A percentile compares a stretch with the other conserved stretches of the same genome.
Evolutionary conservation across 257 asterid genomes (phyloP).

Genomic region (Solanum sparsipilum): DNA sequence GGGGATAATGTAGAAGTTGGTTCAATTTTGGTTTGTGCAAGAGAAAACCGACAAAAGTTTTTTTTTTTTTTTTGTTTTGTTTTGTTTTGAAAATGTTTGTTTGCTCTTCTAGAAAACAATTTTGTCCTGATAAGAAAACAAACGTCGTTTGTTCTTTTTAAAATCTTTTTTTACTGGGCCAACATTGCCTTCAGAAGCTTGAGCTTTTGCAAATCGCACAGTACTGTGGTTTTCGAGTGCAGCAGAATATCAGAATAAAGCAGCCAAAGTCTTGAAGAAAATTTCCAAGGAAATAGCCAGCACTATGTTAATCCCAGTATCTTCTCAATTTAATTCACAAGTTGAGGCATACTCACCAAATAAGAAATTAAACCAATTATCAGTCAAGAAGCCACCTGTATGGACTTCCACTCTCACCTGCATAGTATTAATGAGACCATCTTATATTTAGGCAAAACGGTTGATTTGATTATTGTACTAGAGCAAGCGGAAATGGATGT

Average conservation of each 20-base stretch:
- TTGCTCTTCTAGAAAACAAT: not conserved
- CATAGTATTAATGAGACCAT: not conserved
- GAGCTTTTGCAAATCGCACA: not conserved
- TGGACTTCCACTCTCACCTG: not conserved
- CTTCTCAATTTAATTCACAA: not conserved
- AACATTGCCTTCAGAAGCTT: not conserved
- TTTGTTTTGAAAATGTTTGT: not conserved
- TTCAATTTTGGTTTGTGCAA: not conserved
- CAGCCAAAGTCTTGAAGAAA: not conserved
- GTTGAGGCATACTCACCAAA: not conserved
- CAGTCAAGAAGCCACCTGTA: not conserved
- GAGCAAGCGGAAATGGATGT: not conserved
- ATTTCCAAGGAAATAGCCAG: not conserved
- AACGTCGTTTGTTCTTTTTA: not conserved
- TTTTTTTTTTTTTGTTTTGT: not conserved
- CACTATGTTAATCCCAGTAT: not conserved
- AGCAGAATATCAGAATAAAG: not conserved
- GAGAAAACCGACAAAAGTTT: not conserved
- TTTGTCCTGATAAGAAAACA: not conserved
- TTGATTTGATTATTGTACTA: not conserved
- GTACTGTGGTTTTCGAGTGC: not conserved
- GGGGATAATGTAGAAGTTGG: not conserved
- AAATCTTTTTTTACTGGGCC: not conserved
- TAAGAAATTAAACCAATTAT: not conserved
- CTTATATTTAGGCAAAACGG: not conserved